Conservation (phyloP, 148 eudicot genomes). For the Euryodendron excelsum region DNA sequence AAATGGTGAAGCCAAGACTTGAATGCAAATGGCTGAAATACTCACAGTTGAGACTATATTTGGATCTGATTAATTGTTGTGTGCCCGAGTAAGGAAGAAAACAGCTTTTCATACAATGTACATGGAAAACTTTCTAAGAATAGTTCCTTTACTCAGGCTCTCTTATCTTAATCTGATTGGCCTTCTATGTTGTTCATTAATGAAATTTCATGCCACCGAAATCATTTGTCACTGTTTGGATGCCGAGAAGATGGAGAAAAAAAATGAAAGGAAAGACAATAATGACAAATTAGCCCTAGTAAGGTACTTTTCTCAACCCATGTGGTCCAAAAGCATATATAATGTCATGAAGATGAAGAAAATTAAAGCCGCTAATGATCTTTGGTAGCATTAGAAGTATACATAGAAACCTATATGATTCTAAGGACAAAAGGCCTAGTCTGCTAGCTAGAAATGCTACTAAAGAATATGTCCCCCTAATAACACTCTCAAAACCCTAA, state of each 20-base stretch:
- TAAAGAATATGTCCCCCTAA: constrained; percentile 20
- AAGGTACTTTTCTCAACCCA: too few species aligned
- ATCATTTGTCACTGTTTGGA: too few species aligned
- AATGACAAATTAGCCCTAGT: too few species aligned
- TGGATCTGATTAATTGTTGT: not conserved
- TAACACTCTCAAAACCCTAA: constrained; percentile 4
- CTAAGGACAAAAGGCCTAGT: not conserved
- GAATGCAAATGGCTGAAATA: too few species aligned
- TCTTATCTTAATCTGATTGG: too few species aligned
- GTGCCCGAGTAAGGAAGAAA: not conserved
- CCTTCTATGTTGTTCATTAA: too few species aligned
- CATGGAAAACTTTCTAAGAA: not conserved
- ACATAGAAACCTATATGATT: not conserved
- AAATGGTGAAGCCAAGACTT: not conserved
- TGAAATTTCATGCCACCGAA: too few species aligned
- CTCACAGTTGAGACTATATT: not conserved
- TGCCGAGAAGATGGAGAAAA: too few species aligned
- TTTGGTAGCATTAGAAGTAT: not conserved
- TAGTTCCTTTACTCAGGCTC: not conserved
- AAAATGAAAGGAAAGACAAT: too few species aligned
- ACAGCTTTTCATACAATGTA: not conserved
- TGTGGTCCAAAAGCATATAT: not conserved
- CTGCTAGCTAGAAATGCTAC: constrained; percentile 4
- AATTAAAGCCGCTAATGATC: not conserved
- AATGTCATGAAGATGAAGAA: too few species aligned